A percentile compares a stretch with the other conserved stretches of the same genome.
Conservation (phyloP, 1,284 basidiomycete genomes). For the Ceratorhiza oryzae-sativae region DNA sequence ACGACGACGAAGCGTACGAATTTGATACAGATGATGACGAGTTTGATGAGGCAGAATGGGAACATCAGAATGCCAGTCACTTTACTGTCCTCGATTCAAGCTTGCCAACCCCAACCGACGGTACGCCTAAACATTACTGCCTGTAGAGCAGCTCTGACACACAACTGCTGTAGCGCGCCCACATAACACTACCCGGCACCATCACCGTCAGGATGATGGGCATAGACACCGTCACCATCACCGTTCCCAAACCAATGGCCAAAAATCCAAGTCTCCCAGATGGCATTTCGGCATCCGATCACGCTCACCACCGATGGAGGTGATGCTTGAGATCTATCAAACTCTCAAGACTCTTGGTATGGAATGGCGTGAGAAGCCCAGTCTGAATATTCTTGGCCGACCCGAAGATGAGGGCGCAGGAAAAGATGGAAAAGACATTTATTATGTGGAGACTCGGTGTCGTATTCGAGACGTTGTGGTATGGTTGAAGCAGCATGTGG, state of each 20-base stretch:
- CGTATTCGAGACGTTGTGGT: conserved; percentile 91
- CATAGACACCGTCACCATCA: conserved; percentile 38
- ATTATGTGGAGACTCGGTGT: conserved; percentile 94
- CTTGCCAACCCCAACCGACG: conserved; percentile 67
- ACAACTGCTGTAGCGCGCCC: conserved; percentile 64
- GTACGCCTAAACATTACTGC: too few species aligned
- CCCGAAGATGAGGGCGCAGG: conserved; percentile 55
- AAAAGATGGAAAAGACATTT: conserved; percentile 68
- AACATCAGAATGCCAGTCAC: conserved; percentile 49
- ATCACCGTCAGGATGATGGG: conserved; percentile 45
- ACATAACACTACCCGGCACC: conserved; percentile 17
- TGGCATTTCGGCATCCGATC: conserved; percentile 99
- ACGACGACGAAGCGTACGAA: conserved; percentile 59
- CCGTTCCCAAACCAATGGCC: conserved; percentile 39
- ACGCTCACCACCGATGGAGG: conserved; percentile 96
- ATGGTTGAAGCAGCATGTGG: conserved; percentile 48
- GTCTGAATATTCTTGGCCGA: conserved; percentile 42
- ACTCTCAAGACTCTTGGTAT: conserved; percentile 92
- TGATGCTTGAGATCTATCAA: conserved; percentile 98
- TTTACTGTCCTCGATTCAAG: conserved; percentile 88
- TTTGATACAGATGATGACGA: conserved; percentile 60
- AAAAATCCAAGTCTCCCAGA: conserved; percentile 61
- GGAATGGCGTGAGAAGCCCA: conserved; percentile 91
- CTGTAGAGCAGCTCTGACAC: conserved; percentile 53
- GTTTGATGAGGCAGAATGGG: conserved; percentile 54